Evolutionary conservation across 2,329 filamentous ascomycete species (phyloP).

Genomic region (Apiospora sp.): DNA sequence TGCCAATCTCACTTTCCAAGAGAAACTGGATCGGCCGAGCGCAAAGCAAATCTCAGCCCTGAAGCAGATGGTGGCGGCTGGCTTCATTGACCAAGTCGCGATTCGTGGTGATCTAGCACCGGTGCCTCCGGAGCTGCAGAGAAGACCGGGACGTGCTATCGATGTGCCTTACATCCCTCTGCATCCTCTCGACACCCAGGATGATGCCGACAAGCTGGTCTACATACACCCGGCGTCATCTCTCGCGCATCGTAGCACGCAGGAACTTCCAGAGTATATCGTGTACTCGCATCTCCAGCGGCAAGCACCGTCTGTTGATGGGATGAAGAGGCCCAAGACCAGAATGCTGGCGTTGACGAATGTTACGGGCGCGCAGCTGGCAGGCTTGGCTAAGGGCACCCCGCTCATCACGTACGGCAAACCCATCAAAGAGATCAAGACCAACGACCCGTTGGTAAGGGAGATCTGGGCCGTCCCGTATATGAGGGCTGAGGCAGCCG

Average conservation of each 20-base stretch:
- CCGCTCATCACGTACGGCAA: slow-evolving; percentile 86
- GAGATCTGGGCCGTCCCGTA: slow-evolving; percentile 87
- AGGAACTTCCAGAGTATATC: slow-evolving; percentile 85
- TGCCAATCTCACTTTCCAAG: slow-evolving; percentile 62
- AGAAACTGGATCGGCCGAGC: slow-evolving; percentile 65
- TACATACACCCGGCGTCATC: slow-evolving; percentile 89
- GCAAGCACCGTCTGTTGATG: slow-evolving; percentile 57
- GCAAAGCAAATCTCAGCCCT: slow-evolving; percentile 78
- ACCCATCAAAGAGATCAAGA: slow-evolving; percentile 82
- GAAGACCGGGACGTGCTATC: slow-evolving; percentile 83
- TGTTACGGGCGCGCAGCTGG: slow-evolving; percentile 77
- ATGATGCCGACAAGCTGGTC: slow-evolving; percentile 70
- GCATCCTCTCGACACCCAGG: slow-evolving; percentile 65
- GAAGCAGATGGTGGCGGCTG: slow-evolving; percentile 90
- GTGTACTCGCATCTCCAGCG: slow-evolving; percentile 88
- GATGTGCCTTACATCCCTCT: slow-evolving; percentile 93
- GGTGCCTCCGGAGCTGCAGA: slow-evolving; percentile 68
- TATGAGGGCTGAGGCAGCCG: slow-evolving; percentile 72
- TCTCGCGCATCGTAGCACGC: slow-evolving; percentile 72
- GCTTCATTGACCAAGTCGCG: slow-evolving; percentile 93
- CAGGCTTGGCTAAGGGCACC: slow-evolving; percentile 82
- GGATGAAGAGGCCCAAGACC: slow-evolving; percentile 71
- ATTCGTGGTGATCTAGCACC: slow-evolving; percentile 90
- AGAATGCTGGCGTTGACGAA: slow-evolving; percentile 90
- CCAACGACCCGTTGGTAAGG: slow-evolving; percentile 57